Base-by-base conservation (phyloP, 306 rosid species). In the Castanea mollissima region DNA sequence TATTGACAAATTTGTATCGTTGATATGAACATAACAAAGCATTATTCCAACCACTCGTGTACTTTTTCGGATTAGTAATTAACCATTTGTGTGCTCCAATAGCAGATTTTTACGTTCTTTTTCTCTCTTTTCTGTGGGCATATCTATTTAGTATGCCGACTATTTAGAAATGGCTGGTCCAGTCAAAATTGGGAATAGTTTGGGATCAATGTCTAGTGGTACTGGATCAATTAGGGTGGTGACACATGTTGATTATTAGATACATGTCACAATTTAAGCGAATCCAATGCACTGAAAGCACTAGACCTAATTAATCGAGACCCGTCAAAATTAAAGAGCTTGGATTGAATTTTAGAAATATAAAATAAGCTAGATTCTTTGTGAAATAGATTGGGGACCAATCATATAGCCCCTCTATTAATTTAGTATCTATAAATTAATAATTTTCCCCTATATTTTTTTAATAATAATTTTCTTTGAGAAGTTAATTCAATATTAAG, bases 1-100 rank as follows among this genome's bases (percentile, higher is more conserved):
- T 12, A 41, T 5, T 5, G 29, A 70, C 69, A 59, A 55, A 63
- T 31, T 19, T 38, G 41, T 77, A 34, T 54, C 59, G 56, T n/a
- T 6, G 54, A 76, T 77, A 73, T 77, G 78, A 65, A 82, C 76
- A 34, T 60, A 49, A 49, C 54, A 13, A 77, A 55, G 34, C 27
- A 67, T 73, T 46, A 73, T 73, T 73, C 59, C 76, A 73, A 77
- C 82, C 68, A 82, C 82, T 78, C 34, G 13, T 29, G 69, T 63
- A 63, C 35, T 10, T 46, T 75, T 76, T 41, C 38, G 62, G 76
- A 49, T 52, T 32, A 76, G 77, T 32, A 55, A 57, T 31, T 62
- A 49, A 49, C 54, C 14, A 49, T 31, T 76, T 46, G 5, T 69
- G 21, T 5, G n/a, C 41, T 10, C 13, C 29, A 29, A 41, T 41